Base-by-base conservation (phyloP, 306 rosid genomes). In the Begonia peltatifolia region DNA sequence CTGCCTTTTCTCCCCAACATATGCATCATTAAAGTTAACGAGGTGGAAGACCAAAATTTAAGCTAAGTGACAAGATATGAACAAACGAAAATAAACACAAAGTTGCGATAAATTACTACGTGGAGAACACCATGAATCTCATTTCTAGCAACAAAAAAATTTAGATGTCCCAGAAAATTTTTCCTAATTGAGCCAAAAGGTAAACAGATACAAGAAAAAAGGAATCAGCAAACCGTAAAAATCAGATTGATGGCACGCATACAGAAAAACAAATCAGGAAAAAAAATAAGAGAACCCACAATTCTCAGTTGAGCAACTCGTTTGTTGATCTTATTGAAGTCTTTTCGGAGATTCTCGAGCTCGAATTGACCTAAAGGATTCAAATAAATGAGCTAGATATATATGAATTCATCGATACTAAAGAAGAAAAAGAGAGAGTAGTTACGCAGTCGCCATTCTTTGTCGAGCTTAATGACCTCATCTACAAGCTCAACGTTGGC, bases 371-470 rank as follows among this genome's bases (percentile, higher is more conserved):
- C 93, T 82, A 38, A 50, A 48, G 55, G 1, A 50, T 36, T 41
- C 15, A 17, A 41, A 35, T 13, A 36, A 9, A 14, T 11, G 14
- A 11, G 2, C n/a, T 8, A 14, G 1, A 55, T 41, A 72, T 10
- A 12, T 18, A 12, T 16, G 14, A 35, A 10, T 2, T 30, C 38
- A 1, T 30, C 38, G 38, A 30, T 30, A 12, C 25, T 5, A 46
- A 12, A 51, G 46, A n/a, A 35, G 55, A 53, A 50, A 42, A 14
- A 41, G 46, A 47, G 56, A 46, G 41, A 49, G 50, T 65, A 35
- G 42, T 57, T 77, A 89, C 95, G 97, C 30, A 76, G 76, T 46
- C 97, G 94, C 94, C 94, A 83, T 69, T 81, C 79, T 72, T 81
- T 79, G 77, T 90, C 96, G 67, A 90, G 84, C 71, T 42, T 50